phyloP scores from a whole-genome alignment of 768 basidiomycete genomes.

The Tricholoma sp. region DNA sequence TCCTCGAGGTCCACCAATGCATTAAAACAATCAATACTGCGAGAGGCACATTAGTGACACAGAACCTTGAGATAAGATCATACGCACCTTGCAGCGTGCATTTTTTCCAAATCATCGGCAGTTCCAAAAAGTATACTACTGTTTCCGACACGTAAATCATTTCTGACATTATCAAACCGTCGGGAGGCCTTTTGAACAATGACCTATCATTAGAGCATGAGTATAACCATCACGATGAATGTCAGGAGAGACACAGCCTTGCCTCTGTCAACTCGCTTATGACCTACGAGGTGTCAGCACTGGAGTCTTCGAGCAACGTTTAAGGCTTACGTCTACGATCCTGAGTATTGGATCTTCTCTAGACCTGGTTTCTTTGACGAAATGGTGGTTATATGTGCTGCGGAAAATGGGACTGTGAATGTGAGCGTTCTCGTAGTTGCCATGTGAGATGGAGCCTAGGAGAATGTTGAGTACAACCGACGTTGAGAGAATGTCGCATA shows the following conservation, averaged over 20 bases:
- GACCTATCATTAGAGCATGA: conserved; percentile 28
- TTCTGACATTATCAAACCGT: conserved; percentile 43
- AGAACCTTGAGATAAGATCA: not conserved
- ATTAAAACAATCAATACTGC: conserved; percentile 49
- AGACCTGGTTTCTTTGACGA: not conserved
- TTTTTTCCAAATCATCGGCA: conserved; percentile 36
- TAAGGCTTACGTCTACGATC: conserved; percentile 38
- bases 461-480: not conserved
- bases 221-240: not conserved
- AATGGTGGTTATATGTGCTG: not conserved
- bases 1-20: conserved; percentile 49
- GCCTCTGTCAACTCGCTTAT: conserved; percentile 48
- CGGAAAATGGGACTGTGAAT: not conserved
- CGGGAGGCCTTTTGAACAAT: conserved; percentile 41
- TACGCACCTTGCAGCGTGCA: conserved; percentile 41
- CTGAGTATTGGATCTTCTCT: conserved; percentile 6
- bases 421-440: not conserved
- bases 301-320: not conserved
- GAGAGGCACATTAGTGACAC: not conserved
- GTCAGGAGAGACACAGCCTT: conserved; percentile 1
- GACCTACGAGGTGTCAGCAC: conserved; percentile 27
- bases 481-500: not conserved
- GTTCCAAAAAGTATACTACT: conserved; percentile 43
- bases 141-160: conserved; percentile 39
- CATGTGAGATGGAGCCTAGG: not conserved